A percentile compares a stretch with the other conserved stretches of the same genome.
These are phyloP conservation scores for Saposhnikovia divaricata DNA, from an alignment of 129 eudicot species.

Conservation along the genomic window DNA sequence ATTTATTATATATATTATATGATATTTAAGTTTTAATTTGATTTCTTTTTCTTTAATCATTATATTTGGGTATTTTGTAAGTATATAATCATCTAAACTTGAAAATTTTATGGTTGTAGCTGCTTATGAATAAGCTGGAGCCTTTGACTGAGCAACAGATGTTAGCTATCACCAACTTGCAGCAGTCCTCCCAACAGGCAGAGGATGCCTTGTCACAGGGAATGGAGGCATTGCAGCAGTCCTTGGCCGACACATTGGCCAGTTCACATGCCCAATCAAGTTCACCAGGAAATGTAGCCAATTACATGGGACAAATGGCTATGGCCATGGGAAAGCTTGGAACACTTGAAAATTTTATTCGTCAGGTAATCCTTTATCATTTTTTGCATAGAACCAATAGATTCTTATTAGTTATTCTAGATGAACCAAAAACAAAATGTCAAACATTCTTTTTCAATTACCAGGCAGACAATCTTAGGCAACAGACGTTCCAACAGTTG, in stretches of 20 bases:
- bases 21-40: background rate
- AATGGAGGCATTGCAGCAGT: constrained; percentile 58
- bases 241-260: constrained; percentile 54
- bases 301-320: constrained; percentile 73
- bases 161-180: constrained; percentile 38
- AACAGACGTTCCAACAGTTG: constrained; percentile 70
- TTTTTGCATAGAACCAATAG: background rate
- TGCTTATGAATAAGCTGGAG: constrained; percentile 46
- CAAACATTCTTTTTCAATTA: constrained; percentile 6
- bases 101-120: constrained; percentile 26
- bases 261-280: constrained; percentile 34
- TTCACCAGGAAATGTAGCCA: constrained; percentile 54
- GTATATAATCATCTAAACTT: background rate
- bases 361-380: constrained; percentile 33
- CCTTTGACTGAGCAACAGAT: constrained; percentile 59
- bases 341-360: constrained; percentile 52
- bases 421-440: background rate
- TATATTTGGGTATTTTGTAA: background rate
- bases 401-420: background rate
- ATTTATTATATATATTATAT: background rate
- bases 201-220: constrained; percentile 71
- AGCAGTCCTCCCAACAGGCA: constrained; percentile 60
- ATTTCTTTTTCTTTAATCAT: background rate
- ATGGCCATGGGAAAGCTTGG: constrained; percentile 77
- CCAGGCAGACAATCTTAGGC: constrained; percentile 73